Evolutionary conservation across 148 eudicot species (phyloP), one percentile per base, ranked within the genome.

Genomic region (Rhododendron ferrugineum): DNA sequence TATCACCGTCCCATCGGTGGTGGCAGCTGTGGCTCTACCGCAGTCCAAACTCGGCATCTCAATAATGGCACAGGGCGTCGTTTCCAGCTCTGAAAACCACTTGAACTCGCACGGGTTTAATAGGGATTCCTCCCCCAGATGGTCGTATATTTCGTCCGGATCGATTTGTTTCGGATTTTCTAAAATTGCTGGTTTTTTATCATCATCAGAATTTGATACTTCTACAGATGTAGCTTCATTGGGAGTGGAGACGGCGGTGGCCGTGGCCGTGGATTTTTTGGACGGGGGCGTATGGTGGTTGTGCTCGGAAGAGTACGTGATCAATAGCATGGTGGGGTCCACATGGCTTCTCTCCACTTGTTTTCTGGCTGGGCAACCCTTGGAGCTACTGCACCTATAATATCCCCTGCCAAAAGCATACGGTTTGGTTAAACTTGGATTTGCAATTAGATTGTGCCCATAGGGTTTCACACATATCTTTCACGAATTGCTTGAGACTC

Each of bases 291-390:
- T 90, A 32, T 93, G 85, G 85, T 95, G 98, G 88, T 95, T 93
- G 89, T 95, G 98, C 6, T 95, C 96, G 50, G 90, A 92, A 18
- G 96, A 92, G 86, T 95, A 95, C 5, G 98, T 93, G 60, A 95
- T 89, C 26, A 95, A 85, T 32, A 95, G 84, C 91, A 89, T 91
- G 72, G 47, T 92, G 84, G 98, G 96, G 89, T 95, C 96, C 74
- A 85, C 68, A 22, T 91, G 92, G 83, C 95, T 95, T 82, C 94
- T 90, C 85, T 95, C 98, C 16, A 95, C 96, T 90, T 95, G 98
- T 75, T 95, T 95, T 81, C 93, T 92, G 62, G 98, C 98, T 68
- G 98, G 96, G 83, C 98, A 95, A 1, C 98, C 98, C 85, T 95
- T 95, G 56, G 96, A 92, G 88, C 96, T 95, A 52, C 98, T 95